Conservation (phyloP, 2,329 filamentous ascomycete genomes). For the Tolypocladium paradoxum region DNA sequence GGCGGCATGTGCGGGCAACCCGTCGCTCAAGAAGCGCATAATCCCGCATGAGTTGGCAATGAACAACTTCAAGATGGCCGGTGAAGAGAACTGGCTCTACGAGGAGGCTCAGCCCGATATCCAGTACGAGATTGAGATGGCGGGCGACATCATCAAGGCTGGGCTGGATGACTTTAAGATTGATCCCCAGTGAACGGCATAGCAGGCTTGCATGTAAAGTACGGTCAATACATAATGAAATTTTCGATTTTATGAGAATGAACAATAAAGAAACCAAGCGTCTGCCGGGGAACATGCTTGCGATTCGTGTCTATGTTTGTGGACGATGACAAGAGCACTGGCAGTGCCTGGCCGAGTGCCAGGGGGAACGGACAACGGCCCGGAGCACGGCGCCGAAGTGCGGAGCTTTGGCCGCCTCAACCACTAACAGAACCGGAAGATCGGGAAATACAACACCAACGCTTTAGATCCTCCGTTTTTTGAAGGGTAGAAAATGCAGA, state of each 20-base stretch:
- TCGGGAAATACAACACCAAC: background rate
- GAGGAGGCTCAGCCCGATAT: conserved; percentile 35
- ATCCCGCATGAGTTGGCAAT: conserved; percentile 28
- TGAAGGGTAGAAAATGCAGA: no score
- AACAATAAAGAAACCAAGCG: background rate
- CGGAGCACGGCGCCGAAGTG: no score
- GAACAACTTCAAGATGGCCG: conserved; percentile 32
- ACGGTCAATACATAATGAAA: background rate
- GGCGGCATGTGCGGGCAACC: conserved; percentile 41
- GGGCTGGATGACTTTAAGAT: conserved; percentile 14
- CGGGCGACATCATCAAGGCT: conserved; percentile 16
- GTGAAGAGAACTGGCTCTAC: conserved; percentile 33
- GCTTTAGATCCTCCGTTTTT: background rate
- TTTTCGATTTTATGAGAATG: background rate
- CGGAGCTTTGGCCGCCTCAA: no score
- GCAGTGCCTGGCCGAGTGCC: no score
- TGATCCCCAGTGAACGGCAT: background rate
- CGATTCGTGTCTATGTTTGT: no score
- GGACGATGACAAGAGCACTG: no score
- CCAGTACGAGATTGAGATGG: conserved; percentile 33
- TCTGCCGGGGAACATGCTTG: background rate
- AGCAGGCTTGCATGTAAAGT: background rate
- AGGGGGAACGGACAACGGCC: no score
- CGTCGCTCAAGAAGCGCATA: conserved; percentile 28
- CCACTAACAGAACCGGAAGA: no score